Percentiles rank a stretch among this genome's conserved stretches.
phyloP scores from a whole-genome alignment of 1,139 yeast species.

The Hanseniaspora gamundiae region DNA sequence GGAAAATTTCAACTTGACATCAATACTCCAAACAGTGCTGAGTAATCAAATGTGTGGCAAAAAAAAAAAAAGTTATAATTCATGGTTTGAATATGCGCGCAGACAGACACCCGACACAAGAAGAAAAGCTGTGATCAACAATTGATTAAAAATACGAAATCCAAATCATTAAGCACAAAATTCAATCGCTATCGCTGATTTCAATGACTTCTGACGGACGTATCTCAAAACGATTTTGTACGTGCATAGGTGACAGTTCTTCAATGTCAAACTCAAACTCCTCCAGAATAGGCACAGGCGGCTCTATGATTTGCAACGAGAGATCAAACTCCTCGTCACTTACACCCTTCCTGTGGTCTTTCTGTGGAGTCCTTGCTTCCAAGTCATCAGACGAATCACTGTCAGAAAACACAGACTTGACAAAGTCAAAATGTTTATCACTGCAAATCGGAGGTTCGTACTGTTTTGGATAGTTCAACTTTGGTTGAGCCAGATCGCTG shows the following conservation, averaged over 20 bases:
- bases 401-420: background rate
- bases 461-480: background rate
- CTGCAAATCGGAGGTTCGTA: background rate
- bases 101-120: too few relatives aligned
- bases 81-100: too few relatives aligned
- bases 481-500: background rate
- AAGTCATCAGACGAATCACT: background rate
- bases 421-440: background rate
- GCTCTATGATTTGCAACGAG: background rate
- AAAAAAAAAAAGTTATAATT: too few relatives aligned
- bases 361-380: too few relatives aligned
- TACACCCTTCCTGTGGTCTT: too few relatives aligned
- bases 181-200: background rate
- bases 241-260: background rate
- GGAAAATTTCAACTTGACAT: too few relatives aligned
- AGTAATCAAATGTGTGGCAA: too few relatives aligned
- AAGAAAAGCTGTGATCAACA: too few relatives aligned
- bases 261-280: background rate
- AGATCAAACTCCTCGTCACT: background rate
- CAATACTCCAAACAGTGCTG: too few relatives aligned
- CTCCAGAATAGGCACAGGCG: background rate
- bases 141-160: too few relatives aligned
- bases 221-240: background rate
- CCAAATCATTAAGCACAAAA: background rate
- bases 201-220: background rate